A percentile compares a stretch with the other conserved stretches of the same genome.
Evolutionary conservation across 1,284 basidiomycete genomes (phyloP).

Genomic region (Chondrostereum purpureum): DNA sequence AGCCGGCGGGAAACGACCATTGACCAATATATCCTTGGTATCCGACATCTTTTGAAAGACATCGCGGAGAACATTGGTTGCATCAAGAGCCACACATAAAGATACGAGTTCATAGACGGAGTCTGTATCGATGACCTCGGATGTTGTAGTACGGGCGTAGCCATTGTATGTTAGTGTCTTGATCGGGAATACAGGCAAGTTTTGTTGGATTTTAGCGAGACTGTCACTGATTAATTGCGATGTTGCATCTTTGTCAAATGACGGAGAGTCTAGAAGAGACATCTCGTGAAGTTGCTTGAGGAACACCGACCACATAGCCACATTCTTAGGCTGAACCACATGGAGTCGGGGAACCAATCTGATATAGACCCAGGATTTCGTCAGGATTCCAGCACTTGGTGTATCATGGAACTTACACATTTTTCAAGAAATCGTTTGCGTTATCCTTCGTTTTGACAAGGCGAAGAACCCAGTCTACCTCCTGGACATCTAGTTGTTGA

Average conservation of each 20-base stretch:
- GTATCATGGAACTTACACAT: background rate
- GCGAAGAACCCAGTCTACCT: background rate
- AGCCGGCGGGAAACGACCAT: background rate
- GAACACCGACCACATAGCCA: slow-evolving; percentile 4
- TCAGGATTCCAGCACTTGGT: background rate
- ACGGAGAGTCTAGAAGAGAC: background rate
- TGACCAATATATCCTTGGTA: background rate
- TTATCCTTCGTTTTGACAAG: background rate
- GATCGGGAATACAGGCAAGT: no score
- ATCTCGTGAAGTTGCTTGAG: background rate
- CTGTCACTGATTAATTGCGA: background rate
- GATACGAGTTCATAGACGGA: background rate
- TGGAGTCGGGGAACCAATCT: slow-evolving; percentile 12
- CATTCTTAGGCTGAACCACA: slow-evolving; percentile 11
- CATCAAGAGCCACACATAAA: background rate
- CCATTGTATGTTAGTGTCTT: no score
- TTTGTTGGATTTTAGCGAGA: no score
- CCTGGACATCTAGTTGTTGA: background rate
- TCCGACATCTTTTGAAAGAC: background rate
- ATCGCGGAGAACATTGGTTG: background rate
- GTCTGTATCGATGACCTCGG: background rate
- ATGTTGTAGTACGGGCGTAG: no score
- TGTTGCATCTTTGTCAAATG: background rate
- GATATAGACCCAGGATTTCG: background rate
- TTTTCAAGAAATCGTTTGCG: background rate